Base-by-base conservation (phyloP, 371 early-diverging fungal genomes). In the Circinella minor region DNA sequence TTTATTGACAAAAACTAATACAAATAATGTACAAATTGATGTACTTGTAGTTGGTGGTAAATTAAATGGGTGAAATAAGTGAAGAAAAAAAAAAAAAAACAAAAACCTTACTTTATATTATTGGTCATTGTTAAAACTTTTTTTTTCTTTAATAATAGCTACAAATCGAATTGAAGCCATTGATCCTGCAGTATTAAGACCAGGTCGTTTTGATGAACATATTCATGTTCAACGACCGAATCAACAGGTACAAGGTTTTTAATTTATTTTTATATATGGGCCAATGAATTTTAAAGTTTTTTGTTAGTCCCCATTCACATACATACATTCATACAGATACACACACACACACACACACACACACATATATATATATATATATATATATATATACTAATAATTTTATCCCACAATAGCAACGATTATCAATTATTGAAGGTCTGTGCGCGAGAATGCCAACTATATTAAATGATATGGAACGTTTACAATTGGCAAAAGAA, bases 151-250 rank as follows among this genome's bases (percentile, higher is more conserved):
- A 27, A 27, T 27, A 27, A 62, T 77, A 86, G 90, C 88, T 8
- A 89, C 89, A 51, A 89, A 85, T 67, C 83, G 90, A 11, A 88
- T 87, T 3, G 89, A 96, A 59, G 87, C 89, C 36, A 92, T 99
- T 39, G 98, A 99, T 86, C 87, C 96, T 34, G 94, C 99, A 68
- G 93, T 99, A 71, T 77, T 99, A 75, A 87, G 98, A 73, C 99
- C 99, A 49, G 99, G 99, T 36, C 95, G 99, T 69, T 90, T 99
- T 61, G 99, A 99, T 82, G 99, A 99, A 78, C 95, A 98, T 74
- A 92, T 99, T 37, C 93, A 97, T 77, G 92, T 99, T 64, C 92
- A 98, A 38, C 85, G 96, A 60, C 99, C 99, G 15, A 38, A 65
- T n/a, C 60, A 66, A 38, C 17, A 65, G 27, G 57, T 54, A 14